Evolutionary conservation across 768 basidiomycete genomes (phyloP).

Genomic region (Chalciporus piperatus): DNA sequence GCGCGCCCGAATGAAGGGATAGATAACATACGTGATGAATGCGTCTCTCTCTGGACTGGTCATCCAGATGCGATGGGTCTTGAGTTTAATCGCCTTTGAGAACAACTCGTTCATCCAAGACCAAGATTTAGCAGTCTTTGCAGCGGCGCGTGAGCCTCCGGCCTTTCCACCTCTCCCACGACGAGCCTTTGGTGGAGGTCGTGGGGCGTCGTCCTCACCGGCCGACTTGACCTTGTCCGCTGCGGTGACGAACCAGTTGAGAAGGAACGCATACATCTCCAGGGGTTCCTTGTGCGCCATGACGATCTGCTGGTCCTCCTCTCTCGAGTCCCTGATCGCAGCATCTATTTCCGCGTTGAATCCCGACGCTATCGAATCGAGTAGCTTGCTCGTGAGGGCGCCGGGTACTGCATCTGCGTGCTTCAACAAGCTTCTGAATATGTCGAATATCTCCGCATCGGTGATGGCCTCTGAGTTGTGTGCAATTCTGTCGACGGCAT

Average conservation of each 20-base stretch:
- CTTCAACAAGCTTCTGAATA: conserved; percentile 81
- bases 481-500: conserved; percentile 79
- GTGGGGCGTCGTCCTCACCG: conserved; percentile 45
- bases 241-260: conserved; percentile 86
- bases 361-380: conserved; percentile 83
- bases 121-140: conserved; percentile 52
- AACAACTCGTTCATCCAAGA: conserved; percentile 73
- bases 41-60: conserved; percentile 82
- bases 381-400: conserved; percentile 73
- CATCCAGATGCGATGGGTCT: conserved; percentile 83
- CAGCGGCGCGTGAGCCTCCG: conserved; percentile 37
- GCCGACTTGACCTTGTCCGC: conserved; percentile 72
- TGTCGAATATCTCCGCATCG: conserved; percentile 71
- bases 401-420: conserved; percentile 60
- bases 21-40: conserved; percentile 59
- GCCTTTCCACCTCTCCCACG: conserved; percentile 63
- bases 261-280: conserved; percentile 89
- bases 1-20: background rate
- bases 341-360: conserved; percentile 71
- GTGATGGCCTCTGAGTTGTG: conserved; percentile 70
- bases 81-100: conserved; percentile 65
- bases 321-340: conserved; percentile 64
- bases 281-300: conserved; percentile 67
- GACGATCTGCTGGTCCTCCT: conserved; percentile 61
- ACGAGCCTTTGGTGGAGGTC: conserved; percentile 45